Percentiles rank a stretch among this genome's conserved stretches.
Conservation (phyloP, 2,329 filamentous ascomycete species). For the Phaeoacremonium minimum region DNA sequence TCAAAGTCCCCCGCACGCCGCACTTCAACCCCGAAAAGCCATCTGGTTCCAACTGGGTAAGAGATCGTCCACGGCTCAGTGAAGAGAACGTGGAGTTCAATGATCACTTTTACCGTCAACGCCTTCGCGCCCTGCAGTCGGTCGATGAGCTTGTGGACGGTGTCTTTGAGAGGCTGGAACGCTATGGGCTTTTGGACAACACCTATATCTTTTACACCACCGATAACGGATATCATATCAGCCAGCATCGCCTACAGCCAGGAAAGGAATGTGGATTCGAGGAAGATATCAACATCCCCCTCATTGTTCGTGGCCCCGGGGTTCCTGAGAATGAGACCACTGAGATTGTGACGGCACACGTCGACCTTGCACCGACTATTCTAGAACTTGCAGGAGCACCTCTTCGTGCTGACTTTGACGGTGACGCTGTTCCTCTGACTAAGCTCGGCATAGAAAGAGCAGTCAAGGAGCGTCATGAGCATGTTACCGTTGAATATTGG, state of each 20-base stretch:
- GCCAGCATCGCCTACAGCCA: constrained; percentile 8
- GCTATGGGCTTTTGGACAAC: constrained; percentile 9
- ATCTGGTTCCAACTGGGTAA: constrained; percentile 25
- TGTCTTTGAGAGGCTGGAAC: constrained; percentile 21
- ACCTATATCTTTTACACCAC: constrained; percentile 10
- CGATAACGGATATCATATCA: constrained; percentile 9
- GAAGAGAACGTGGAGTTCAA: constrained; percentile 1
- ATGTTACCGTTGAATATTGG: constrained; percentile 57
- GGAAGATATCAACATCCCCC: constrained; percentile 55
- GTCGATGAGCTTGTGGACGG: constrained; percentile 39
- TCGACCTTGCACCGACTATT: constrained; percentile 60
- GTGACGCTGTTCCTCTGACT: constrained; percentile 42
- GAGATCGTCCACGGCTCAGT: constrained; percentile 9
- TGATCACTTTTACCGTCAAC: constrained; percentile 36
- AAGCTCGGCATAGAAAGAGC: constrained; percentile 15
- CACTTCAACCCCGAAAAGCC: constrained; percentile 62
- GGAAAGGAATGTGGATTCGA: constrained; percentile 53
- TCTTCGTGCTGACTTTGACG: constrained; percentile 48
- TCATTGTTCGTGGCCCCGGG: constrained; percentile 56
- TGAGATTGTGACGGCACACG: constrained; percentile 53
- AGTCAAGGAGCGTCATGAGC: constrained; percentile 35
- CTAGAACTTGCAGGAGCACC: constrained; percentile 38
- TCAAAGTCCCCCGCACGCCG: constrained; percentile 53
- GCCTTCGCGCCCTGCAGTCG: constrained; percentile 35
- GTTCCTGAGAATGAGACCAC: constrained; percentile 34